phyloP scores from a whole-genome alignment of 805 yeast genomes.

The Kodamaea hsintzibuensis region DNA sequence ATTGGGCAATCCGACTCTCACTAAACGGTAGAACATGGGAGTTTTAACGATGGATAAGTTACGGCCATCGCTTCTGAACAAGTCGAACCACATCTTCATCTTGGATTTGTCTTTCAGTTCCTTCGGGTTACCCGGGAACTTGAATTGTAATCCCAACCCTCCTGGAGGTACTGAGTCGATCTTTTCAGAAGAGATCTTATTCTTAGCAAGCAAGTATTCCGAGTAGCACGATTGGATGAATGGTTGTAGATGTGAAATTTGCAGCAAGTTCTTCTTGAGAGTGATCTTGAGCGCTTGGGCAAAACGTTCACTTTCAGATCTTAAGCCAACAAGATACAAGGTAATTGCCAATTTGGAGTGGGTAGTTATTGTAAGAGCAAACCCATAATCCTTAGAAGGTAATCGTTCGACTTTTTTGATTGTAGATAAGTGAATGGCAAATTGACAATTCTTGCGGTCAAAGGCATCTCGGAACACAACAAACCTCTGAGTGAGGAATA shows the following conservation, averaged over 20 bases:
- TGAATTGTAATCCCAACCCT: slow-evolving; percentile 82
- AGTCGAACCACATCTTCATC: slow-evolving; percentile 92
- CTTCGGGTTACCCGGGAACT: slow-evolving; percentile 87
- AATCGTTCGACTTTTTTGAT: slow-evolving; percentile 83
- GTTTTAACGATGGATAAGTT: slow-evolving; percentile 74
- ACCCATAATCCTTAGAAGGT: slow-evolving; percentile 72
- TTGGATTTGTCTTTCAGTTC: slow-evolving; percentile 78
- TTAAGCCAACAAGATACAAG: slow-evolving; percentile 75
- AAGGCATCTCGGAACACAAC: slow-evolving; percentile 71
- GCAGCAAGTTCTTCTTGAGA: slow-evolving; percentile 61
- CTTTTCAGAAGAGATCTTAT: slow-evolving; percentile 44
- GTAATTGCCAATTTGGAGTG: slow-evolving; percentile 63
- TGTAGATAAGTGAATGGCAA: slow-evolving; percentile 73
- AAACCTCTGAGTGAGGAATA: slow-evolving; percentile 75
- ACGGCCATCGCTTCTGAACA: slow-evolving; percentile 80
- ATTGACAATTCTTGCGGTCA: slow-evolving; percentile 66
- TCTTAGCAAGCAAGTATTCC: slow-evolving; percentile 72
- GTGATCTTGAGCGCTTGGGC: slow-evolving; percentile 64
- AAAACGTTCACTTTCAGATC: slow-evolving; percentile 78
- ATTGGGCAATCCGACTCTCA: slow-evolving; percentile 93
- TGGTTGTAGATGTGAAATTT: slow-evolving; percentile 60
- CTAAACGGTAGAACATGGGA: slow-evolving; percentile 75
- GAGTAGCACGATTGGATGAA: slow-evolving; percentile 78
- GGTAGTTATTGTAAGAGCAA: slow-evolving; percentile 73
- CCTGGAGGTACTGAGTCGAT: slow-evolving; percentile 64